Conservation (phyloP, 495 filamentous ascomycete species). For the Aspergillus cristatus region DNA sequence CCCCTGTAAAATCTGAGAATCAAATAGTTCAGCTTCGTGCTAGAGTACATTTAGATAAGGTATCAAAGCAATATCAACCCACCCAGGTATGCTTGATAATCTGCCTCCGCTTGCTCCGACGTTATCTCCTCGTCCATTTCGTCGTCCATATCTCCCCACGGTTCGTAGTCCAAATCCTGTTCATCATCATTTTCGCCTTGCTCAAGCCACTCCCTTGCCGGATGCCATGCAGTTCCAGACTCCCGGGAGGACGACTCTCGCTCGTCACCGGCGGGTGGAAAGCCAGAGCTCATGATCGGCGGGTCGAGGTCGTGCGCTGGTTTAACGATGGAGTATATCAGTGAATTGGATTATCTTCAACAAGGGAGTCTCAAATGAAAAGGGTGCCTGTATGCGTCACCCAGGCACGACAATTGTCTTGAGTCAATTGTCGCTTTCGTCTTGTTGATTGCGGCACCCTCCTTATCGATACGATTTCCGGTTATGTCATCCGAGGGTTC, state of each 20-base stretch:
- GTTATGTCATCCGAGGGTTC: conserved; percentile 5
- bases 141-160: conserved; percentile 21
- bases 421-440: no score
- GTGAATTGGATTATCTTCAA: no score
- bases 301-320: no score
- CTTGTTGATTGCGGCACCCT: not conserved
- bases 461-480: not conserved
- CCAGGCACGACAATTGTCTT: no score
- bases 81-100: conserved; percentile 16
- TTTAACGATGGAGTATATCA: no score
- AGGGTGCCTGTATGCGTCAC: not conserved
- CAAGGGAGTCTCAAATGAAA: no score
- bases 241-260: conserved; percentile 2
- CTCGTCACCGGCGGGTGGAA: conserved; percentile 9
- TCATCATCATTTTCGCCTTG: conserved; percentile 38
- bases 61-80: conserved; percentile 15
- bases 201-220: conserved; percentile 35
- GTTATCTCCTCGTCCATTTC: conserved; percentile 11
- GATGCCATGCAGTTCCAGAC: conserved; percentile 20
- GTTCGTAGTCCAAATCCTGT: conserved; percentile 42
- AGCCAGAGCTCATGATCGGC: conserved; percentile 13
- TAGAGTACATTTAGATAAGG: conserved; percentile 9
- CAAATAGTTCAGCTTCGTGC: not conserved
- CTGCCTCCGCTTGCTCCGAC: conserved; percentile 9
- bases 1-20: conserved; percentile 8